Evolutionary conservation across 2,329 filamentous ascomycete genomes (phyloP), one percentile per base, ranked within the genome.

Genomic region (Bimuria novae-zelandiae): DNA sequence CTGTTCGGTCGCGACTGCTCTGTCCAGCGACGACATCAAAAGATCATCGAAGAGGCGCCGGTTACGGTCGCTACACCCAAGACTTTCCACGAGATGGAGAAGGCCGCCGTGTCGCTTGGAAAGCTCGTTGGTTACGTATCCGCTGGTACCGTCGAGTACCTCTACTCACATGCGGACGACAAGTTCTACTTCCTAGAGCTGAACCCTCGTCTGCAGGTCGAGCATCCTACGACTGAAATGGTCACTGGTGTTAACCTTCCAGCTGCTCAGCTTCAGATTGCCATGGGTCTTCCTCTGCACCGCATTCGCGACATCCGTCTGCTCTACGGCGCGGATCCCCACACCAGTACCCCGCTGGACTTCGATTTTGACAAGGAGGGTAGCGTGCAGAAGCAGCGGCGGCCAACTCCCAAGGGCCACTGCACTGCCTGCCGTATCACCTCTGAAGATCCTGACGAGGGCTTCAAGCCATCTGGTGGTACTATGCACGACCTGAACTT

Each of bases 401-500:
- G 92, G 64, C 94, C 94, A 17, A 89, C 88, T 57, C 92, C 94
- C 68, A 97, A 96, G 81, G 94, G 94, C 37, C 94, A 99, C 81
- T 96, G 90, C 66, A 99, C 95, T 22, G 94, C 94, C 57, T 99
- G 94, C 80, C 91, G 94, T 85, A 99, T 99, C 78, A 99, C 94
- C 22, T 99, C 94, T 0, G 94, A 99, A 76, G 94, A 99, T 74
- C 94, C 94, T 8, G 94, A 95, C 69, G 94, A 99, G 82, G 94
- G 94, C 48, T 99, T 99, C 86, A 99, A 99, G 84, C 94, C 94
- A 53, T 99, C 94, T 40, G 96, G 93, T 70, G 94, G 94, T 86
- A 96, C 93, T 48, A 95, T 99, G 86, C 94, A 97, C 80, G 94
- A 99, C 72, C 82, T 99, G 71, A 99, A 99, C 83, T 99, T 99